Conservation (phyloP, 352 stramenopile species). For the Elongisporangium prolatum region DNA sequence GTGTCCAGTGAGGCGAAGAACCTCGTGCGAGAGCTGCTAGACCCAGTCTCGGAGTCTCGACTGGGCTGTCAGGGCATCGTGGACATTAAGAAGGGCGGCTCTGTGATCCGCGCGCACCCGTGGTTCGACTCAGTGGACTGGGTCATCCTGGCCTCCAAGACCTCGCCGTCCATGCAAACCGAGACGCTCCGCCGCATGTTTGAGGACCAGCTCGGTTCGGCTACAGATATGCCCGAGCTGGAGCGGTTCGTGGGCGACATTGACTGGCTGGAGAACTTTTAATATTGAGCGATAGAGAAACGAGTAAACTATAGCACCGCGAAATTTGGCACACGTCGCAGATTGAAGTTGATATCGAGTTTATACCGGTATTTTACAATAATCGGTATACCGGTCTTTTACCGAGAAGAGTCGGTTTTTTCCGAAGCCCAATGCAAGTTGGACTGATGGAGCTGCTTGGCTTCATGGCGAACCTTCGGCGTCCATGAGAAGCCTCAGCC, state of each 20-base stretch:
- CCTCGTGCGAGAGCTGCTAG: conserved; percentile 61
- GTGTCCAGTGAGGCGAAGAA: conserved; percentile 50
- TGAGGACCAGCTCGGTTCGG: conserved; percentile 41
- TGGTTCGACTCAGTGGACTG: conserved; percentile 81
- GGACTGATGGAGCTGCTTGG: neutral
- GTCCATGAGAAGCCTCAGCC: neutral
- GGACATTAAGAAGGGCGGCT: conserved; percentile 74
- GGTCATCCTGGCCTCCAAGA: conserved; percentile 74
- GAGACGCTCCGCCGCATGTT: conserved; percentile 52
- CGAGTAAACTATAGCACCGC: neutral
- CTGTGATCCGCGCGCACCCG: conserved; percentile 71
- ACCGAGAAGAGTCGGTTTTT: neutral
- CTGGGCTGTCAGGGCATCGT: conserved; percentile 69
- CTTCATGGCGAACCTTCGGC: neutral
- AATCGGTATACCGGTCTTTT: neutral
- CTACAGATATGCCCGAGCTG: conserved; percentile 51
- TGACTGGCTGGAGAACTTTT: conserved; percentile 83
- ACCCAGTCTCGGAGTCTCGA: conserved; percentile 64
- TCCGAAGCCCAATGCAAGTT: neutral
- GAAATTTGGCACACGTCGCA: neutral
- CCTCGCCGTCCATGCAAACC: conserved; percentile 32
- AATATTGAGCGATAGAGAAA: conserved; percentile 4
- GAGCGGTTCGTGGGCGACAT: conserved; percentile 51
- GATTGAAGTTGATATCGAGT: neutral
- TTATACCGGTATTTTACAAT: neutral